Evolutionary conservation across 768 basidiomycete genomes (phyloP).

Genomic region (Termitomyces sp.): DNA sequence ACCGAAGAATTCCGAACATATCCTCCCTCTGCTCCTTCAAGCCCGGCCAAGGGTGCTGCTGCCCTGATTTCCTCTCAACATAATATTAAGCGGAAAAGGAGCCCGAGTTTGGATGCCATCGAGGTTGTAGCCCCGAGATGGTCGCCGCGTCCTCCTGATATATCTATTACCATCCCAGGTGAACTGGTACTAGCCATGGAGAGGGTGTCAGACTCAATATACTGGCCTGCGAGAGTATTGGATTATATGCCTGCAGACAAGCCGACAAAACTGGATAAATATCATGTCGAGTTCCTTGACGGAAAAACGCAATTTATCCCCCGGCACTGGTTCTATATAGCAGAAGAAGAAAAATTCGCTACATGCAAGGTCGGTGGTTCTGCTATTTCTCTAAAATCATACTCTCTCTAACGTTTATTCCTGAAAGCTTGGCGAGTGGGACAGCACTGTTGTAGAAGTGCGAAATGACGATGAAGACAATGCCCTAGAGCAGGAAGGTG

Average conservation of each 20-base stretch:
- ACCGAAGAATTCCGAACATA: constrained; percentile 11
- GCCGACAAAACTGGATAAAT: constrained; percentile 32
- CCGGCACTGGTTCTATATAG: constrained; percentile 52
- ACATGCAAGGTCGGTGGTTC: constrained; percentile 44
- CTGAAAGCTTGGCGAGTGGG: constrained; percentile 49
- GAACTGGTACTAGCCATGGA: constrained; percentile 58
- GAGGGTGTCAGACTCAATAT: constrained; percentile 25
- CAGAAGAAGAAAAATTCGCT: constrained; percentile 54
- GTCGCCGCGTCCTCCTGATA: constrained; percentile 42
- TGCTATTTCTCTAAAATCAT: not conserved
- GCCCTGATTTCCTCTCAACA: constrained; percentile 2
- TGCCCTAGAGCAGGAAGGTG: constrained; percentile 19
- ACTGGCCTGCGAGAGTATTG: constrained; percentile 68
- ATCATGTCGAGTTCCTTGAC: constrained; percentile 58
- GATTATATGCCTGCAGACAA: constrained; percentile 39
- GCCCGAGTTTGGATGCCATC: constrained; percentile 6
- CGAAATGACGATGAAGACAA: constrained; percentile 34
- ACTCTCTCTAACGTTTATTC: not conserved
- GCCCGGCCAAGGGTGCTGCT: constrained; percentile 6
- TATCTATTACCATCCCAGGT: constrained; percentile 54
- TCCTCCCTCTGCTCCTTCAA: constrained; percentile 6
- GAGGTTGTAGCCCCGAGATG: constrained; percentile 18
- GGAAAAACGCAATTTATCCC: constrained; percentile 33
- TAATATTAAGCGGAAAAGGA: constrained; percentile 24
- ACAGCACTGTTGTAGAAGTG: constrained; percentile 38